Evolutionary conservation across 148 eudicot species (phyloP).

Genomic region (Diospyros kaki): DNA sequence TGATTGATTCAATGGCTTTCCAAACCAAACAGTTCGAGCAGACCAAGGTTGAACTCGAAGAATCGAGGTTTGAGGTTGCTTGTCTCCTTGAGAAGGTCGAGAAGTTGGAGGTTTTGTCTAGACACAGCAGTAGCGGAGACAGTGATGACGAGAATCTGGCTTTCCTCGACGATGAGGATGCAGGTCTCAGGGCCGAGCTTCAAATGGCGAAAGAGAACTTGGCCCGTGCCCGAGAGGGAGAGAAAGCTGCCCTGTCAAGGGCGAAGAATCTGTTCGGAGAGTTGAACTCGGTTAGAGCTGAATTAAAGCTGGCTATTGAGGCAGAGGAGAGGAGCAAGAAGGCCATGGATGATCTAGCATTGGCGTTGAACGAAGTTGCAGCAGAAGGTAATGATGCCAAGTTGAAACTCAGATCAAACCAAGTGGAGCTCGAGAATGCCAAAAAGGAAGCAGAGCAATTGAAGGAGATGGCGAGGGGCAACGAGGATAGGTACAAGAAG

Average conservation of each 20-base stretch:
- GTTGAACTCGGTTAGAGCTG: constrained; percentile 39
- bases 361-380: constrained; percentile 73
- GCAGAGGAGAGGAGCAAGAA: constrained; percentile 72
- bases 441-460: constrained; percentile 42
- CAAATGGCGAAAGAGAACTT: constrained; percentile 19
- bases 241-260: constrained; percentile 18
- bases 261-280: constrained; percentile 29
- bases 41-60: constrained; percentile 36
- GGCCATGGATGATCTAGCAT: constrained; percentile 90
- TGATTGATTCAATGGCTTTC: constrained; percentile 26
- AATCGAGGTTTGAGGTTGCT: constrained; percentile 40
- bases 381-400: constrained; percentile 50
- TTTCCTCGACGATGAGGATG: constrained; percentile 18
- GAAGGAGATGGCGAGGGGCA: constrained; percentile 29
- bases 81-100: constrained; percentile 39
- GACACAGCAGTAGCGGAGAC: not conserved
- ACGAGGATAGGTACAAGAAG: constrained; percentile 38
- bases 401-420: constrained; percentile 37
- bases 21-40: constrained; percentile 53
- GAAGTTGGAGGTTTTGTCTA: constrained; percentile 17
- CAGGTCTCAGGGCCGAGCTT: constrained; percentile 35
- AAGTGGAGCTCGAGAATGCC: constrained; percentile 38
- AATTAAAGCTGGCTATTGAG: constrained; percentile 48
- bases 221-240: constrained; percentile 19
- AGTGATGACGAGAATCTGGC: constrained; percentile 8